A percentile compares a stretch with the other conserved stretches of the same genome.
Evolutionary conservation across 2,329 filamentous ascomycete genomes (phyloP).

Genomic region (Cladosporium colombiae): DNA sequence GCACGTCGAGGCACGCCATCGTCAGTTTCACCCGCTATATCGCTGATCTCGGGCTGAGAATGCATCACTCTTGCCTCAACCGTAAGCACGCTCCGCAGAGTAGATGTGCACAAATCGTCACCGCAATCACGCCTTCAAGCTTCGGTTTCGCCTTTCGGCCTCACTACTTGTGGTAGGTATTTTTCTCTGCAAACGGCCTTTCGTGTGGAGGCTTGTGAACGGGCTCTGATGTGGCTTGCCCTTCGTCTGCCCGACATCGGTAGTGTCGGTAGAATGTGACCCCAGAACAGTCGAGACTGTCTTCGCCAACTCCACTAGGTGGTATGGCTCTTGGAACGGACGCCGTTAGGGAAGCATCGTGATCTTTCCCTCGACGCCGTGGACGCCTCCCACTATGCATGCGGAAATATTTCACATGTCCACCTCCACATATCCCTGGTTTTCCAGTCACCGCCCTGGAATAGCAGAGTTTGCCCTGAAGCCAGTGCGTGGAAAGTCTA

Average conservation of each 20-base stretch:
- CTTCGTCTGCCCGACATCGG: constrained; percentile 15
- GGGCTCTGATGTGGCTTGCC: constrained; percentile 12
- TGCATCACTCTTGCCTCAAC: neutral
- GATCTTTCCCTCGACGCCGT: neutral
- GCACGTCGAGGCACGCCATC: constrained; percentile 16
- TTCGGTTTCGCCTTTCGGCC: constrained; percentile 2
- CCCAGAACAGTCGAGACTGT: constrained; percentile 17
- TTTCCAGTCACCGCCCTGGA: neutral
- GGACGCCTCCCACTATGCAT: neutral
- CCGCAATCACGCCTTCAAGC: neutral
- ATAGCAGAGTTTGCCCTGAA: constrained; percentile 2
- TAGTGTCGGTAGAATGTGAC: constrained; percentile 1
- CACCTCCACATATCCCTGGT: neutral
- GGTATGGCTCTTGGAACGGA: neutral
- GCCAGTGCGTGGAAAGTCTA: constrained; percentile 8
- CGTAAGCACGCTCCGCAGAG: neutral
- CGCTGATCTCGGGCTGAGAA: constrained; percentile 1
- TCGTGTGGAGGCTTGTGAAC: constrained; percentile 1
- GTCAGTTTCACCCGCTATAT: constrained; percentile 1
- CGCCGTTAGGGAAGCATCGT: neutral
- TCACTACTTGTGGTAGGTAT: neutral
- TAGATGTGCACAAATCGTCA: neutral
- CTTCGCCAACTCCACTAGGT: neutral
- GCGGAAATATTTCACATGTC: constrained; percentile 1
- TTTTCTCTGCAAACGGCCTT: constrained; percentile 19